phyloP scores from a whole-genome alignment of 768 basidiomycete species.

The Lanmaoa pseudosensibilis region DNA sequence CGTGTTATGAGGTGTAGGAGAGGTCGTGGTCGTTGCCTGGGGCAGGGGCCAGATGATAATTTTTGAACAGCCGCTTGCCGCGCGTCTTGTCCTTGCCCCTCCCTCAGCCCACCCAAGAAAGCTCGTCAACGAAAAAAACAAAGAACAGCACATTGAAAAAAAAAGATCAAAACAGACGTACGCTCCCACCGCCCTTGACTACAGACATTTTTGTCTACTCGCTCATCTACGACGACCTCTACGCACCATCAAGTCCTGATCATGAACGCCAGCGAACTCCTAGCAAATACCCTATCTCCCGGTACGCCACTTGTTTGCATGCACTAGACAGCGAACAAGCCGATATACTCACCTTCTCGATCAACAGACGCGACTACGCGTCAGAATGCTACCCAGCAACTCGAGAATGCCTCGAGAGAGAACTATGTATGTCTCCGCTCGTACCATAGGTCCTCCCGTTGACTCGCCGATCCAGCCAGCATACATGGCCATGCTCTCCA shows the following conservation, averaged over 20 bases:
- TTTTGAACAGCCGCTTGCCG: constrained; percentile 40
- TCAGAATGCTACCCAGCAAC: constrained; percentile 87
- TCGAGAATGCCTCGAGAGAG: constrained; percentile 81
- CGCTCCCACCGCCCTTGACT: constrained; percentile 13
- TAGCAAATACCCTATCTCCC: constrained; percentile 89
- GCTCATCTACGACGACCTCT: constrained; percentile 25
- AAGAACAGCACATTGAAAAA: constrained; percentile 1
- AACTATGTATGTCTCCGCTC: constrained; percentile 73
- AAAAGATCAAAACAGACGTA: constrained; percentile 15
- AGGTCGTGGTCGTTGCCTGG: constrained; percentile 7
- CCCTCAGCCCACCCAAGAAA: constrained; percentile 28
- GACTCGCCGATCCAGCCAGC: constrained; percentile 58
- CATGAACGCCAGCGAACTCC: constrained; percentile 91
- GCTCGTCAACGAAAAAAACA: constrained; percentile 1
- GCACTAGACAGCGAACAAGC: constrained; percentile 37
- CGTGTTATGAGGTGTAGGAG: constrained; percentile 14
- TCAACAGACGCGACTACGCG: constrained; percentile 80
- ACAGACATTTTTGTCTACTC: constrained; percentile 13
- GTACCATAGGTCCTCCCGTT: neutral
- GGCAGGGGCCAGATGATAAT: constrained; percentile 6
- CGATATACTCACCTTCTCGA: constrained; percentile 21
- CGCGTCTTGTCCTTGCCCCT: constrained; percentile 24
- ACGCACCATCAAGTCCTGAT: constrained; percentile 34
- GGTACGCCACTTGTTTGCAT: constrained; percentile 51
- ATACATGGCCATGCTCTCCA: constrained; percentile 89